These are phyloP conservation scores for Allomyces macrogynus DNA, from an alignment of 192 early-diverging fungal species.

Conservation along the genomic window DNA sequence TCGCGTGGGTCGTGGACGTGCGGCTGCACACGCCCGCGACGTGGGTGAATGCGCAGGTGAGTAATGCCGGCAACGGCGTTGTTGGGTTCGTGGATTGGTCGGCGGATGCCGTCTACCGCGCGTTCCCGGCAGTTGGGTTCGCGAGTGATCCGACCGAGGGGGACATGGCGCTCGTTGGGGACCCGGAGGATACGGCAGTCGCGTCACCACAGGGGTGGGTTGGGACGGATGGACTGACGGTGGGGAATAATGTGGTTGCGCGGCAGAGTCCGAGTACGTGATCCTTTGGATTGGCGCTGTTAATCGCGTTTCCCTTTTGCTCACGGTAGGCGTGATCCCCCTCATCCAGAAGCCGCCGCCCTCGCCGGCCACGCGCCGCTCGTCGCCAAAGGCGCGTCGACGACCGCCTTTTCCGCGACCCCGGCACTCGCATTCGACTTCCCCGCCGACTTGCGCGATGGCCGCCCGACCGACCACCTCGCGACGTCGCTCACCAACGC, in stretches of 20 bases:
- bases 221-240: neutral
- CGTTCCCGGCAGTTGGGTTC: constrained; percentile 34
- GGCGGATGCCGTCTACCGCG: constrained; percentile 30
- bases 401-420: too few relatives aligned
- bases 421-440: constrained; percentile 18
- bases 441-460: constrained; percentile 14
- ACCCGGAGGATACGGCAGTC: constrained; percentile 17
- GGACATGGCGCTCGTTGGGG: constrained; percentile 24
- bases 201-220: neutral
- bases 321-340: too few relatives aligned
- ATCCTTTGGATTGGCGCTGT: too few relatives aligned
- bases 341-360: too few relatives aligned
- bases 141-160: constrained; percentile 25
- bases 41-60: constrained; percentile 28
- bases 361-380: too few relatives aligned
- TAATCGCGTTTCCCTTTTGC: too few relatives aligned
- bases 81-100: constrained; percentile 40
- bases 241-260: neutral
- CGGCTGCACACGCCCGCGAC: constrained; percentile 35
- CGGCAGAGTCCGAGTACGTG: neutral
- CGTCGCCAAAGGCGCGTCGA: too few relatives aligned
- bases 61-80: constrained; percentile 23
- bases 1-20: constrained; percentile 40
- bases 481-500: neutral
- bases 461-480: neutral